phyloP scores from a whole-genome alignment of 2,329 filamentous ascomycete genomes.

The Pseudogymnoascus sp. region DNA sequence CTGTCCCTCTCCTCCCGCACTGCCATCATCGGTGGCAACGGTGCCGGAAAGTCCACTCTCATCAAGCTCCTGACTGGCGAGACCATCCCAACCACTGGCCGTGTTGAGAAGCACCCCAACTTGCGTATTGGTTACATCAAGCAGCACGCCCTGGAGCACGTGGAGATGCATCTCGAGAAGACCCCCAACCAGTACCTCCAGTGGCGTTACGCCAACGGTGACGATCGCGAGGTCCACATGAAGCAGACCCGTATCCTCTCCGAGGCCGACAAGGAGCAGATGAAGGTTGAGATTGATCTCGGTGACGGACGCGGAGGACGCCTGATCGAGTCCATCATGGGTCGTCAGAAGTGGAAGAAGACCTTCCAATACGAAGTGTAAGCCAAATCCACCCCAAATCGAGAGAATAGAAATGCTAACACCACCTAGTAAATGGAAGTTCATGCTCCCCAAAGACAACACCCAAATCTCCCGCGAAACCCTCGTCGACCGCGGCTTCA shows the following conservation, averaged over 20 bases:
- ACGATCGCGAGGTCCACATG: slow-evolving; percentile 93
- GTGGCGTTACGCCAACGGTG: slow-evolving; percentile 95
- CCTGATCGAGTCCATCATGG: slow-evolving; percentile 81
- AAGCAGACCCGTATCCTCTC: slow-evolving; percentile 94
- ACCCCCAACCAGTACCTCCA: slow-evolving; percentile 98
- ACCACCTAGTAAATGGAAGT: slow-evolving; percentile 70
- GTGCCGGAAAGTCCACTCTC: slow-evolving; percentile 94
- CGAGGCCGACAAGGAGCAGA: slow-evolving; percentile 74
- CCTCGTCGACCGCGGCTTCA: slow-evolving; percentile 73
- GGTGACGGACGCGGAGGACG: slow-evolving; percentile 70
- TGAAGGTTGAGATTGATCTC: slow-evolving; percentile 83
- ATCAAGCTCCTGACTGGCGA: slow-evolving; percentile 97
- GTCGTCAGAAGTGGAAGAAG: slow-evolving; percentile 98
- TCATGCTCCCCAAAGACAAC: slow-evolving; percentile 87
- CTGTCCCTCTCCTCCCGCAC: slow-evolving; percentile 84
- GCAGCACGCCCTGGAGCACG: slow-evolving; percentile 97
- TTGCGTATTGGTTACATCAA: slow-evolving; percentile 99
- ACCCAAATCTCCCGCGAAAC: slow-evolving; percentile 89
- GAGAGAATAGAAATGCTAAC: slow-evolving; percentile 24
- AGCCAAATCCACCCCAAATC: slow-evolving; percentile 23
- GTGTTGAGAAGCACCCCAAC: slow-evolving; percentile 97
- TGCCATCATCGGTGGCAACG: slow-evolving; percentile 94
- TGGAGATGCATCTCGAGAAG: slow-evolving; percentile 99
- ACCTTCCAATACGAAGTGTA: slow-evolving; percentile 95
- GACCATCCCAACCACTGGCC: slow-evolving; percentile 70